Evolutionary conservation across 2,329 filamentous ascomycete species (phyloP).

Genomic region (Aspergillus sp.): DNA sequence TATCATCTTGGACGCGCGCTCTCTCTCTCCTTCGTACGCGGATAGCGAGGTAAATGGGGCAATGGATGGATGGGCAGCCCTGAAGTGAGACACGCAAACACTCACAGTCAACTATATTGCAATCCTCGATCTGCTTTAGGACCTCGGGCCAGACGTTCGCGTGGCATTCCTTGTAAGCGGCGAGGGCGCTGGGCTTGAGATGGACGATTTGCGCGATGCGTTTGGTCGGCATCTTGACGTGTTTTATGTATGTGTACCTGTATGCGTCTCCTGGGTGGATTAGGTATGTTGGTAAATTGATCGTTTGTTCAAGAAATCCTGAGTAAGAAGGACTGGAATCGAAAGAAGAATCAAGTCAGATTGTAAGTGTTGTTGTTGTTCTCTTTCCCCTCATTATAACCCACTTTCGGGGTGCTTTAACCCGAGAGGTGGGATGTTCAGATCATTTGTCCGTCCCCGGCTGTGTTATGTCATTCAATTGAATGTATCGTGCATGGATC

Average conservation of each 20-base stretch:
- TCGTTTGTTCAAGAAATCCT: neutral
- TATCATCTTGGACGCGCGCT: neutral
- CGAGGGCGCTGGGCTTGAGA: constrained; percentile 65
- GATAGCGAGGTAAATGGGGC: neutral
- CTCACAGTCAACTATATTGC: constrained; percentile 71
- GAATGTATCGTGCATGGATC: neutral
- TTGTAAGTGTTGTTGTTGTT: neutral
- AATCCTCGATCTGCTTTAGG: constrained; percentile 70
- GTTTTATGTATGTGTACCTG: neutral
- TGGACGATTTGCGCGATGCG: constrained; percentile 71
- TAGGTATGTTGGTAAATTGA: neutral
- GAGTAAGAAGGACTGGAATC: neutral
- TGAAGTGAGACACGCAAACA: constrained; percentile 4
- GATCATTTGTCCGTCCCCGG: too few species aligned
- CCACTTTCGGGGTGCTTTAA: constrained; percentile 25
- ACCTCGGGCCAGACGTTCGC: constrained; percentile 76
- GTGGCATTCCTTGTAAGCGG: constrained; percentile 72
- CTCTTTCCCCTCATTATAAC: constrained; percentile 10
- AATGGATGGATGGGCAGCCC: neutral
- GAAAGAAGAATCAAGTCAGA: neutral
- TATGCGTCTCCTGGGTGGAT: neutral
- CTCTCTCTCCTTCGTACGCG: neutral
- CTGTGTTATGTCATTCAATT: neutral
- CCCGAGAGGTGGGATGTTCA: constrained; percentile 17
- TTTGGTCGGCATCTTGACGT: constrained; percentile 20